Evolutionary conservation across 1,284 basidiomycete genomes (phyloP).

Genomic region (Trichosporon sp.): DNA sequence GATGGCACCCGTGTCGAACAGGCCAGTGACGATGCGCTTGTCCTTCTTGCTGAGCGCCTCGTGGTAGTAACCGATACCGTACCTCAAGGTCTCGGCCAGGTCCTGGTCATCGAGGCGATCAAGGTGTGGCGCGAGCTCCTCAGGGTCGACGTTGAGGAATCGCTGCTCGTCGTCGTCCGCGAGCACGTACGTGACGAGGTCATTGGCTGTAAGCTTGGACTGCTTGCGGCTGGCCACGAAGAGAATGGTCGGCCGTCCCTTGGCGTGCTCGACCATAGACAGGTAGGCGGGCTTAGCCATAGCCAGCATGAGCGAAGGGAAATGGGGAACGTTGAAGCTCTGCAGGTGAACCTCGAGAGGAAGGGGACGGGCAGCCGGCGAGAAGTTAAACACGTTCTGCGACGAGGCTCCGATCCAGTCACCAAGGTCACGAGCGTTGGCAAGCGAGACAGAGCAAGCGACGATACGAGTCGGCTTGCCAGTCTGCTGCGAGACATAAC

Average conservation of each 20-base stretch:
- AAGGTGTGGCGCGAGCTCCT: conserved; percentile 79
- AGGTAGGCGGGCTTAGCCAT: conserved; percentile 99
- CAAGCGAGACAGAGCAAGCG: conserved; percentile 86
- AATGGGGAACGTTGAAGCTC: conserved; percentile 91
- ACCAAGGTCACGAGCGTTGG: conserved; percentile 92
- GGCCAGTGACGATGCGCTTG: conserved; percentile 84
- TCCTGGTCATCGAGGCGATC: conserved; percentile 74
- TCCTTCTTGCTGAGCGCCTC: conserved; percentile 88
- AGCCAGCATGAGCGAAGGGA: conserved; percentile 95
- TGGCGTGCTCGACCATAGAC: conserved; percentile 82
- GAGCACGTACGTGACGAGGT: conserved; percentile 80
- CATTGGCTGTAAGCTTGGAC: conserved; percentile 85
- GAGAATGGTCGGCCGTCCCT: conserved; percentile 77
- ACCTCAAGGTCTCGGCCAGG: conserved; percentile 73
- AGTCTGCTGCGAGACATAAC: conserved; percentile 94
- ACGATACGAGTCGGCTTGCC: conserved; percentile 86
- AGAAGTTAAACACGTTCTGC: conserved; percentile 96
- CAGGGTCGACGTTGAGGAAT: conserved; percentile 84
- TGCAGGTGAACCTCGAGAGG: conserved; percentile 98
- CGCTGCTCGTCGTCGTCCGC: conserved; percentile 79
- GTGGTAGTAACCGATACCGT: conserved; percentile 93
- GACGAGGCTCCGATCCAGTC: conserved; percentile 96
- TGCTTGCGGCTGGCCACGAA: conserved; percentile 94
- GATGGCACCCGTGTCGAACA: conserved; percentile 91
- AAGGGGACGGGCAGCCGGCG: conserved; percentile 85